Conservation (phyloP, 805 yeast genomes). For the Yarrowia keelungensis region DNA sequence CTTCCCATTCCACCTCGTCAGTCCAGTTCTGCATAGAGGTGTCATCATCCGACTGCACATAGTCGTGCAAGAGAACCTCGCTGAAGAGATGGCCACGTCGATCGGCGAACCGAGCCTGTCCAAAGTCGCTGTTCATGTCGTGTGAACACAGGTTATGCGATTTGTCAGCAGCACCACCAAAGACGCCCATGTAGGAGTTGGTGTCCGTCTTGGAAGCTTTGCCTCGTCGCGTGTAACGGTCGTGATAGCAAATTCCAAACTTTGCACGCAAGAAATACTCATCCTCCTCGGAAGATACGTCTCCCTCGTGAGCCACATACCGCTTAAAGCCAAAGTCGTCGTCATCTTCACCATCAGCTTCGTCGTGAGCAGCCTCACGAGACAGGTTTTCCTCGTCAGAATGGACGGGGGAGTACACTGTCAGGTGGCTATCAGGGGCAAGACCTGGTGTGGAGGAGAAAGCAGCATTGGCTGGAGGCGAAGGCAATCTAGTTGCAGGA, state of each 20-base stretch:
- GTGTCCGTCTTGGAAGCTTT: not conserved
- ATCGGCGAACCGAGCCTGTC: slow-evolving; percentile 15
- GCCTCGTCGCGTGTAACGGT: slow-evolving; percentile 7
- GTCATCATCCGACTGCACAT: slow-evolving; percentile 36
- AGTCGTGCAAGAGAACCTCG: slow-evolving; percentile 29
- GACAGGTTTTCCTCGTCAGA: slow-evolving; percentile 22
- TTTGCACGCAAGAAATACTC: slow-evolving; percentile 36
- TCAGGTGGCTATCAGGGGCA: slow-evolving; percentile 8
- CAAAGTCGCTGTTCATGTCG: slow-evolving; percentile 21
- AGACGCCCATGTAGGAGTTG: slow-evolving; percentile 21
- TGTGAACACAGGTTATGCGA: slow-evolving; percentile 20
- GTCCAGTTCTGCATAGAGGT: slow-evolving; percentile 37
- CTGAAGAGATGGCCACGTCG: slow-evolving; percentile 28
- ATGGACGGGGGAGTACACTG: slow-evolving; percentile 25
- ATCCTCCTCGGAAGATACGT: slow-evolving; percentile 35
- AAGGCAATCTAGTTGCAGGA: not conserved
- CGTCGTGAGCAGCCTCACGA: slow-evolving; percentile 25
- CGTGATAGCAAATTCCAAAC: slow-evolving; percentile 37
- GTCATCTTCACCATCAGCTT: slow-evolving; percentile 30
- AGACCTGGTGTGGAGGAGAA: not conserved
- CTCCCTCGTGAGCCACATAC: slow-evolving; percentile 22
- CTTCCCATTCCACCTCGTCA: slow-evolving; percentile 36
- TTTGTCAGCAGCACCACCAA: slow-evolving; percentile 20
- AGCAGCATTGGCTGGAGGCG: not conserved
- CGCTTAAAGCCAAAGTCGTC: slow-evolving; percentile 27